Base-by-base conservation (phyloP, 2,329 filamentous ascomycete species). In the Phyllosticta citrichinensis region DNA sequence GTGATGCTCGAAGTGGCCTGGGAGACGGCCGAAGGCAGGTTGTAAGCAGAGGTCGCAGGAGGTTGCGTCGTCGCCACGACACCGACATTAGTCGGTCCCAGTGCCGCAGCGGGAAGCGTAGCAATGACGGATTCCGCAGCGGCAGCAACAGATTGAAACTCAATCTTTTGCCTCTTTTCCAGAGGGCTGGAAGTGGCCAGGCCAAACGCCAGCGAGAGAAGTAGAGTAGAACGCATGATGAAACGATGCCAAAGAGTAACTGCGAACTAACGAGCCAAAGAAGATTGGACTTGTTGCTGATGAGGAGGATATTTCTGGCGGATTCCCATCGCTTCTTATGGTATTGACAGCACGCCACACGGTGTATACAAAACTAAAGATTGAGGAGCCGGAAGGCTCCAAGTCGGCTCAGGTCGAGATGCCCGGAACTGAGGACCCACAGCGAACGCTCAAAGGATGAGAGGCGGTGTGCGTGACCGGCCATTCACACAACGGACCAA, bases 141-240 rank as follows among this genome's bases (percentile, higher is more conserved):
- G 8, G 24, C 53, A 19, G 58, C 35, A 24, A 60, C 52, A 12
- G 25, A n/a, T 12, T 53, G 24, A 14, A 60, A 60, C 25, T 47
- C 35, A 40, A 60, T 56, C 8, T 24, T 25, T 47, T 60, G 58
- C 19, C 53, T 51, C 58, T 60, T 60, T 12, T 56, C 20, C 14
- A 60, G 52, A 60, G 58, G 58, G 58, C 58, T 50, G 24, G 58
- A 53, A 19, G 58, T 35, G 14, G 27, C 58, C 9, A 60, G 53
- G 58, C 58, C 58, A 60, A 60, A 52, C 40, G 58, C 58, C 3
- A 60, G 24, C 11, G 58, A 54, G 17, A 60, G 53, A 19, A 60
- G n/a, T 8, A 24, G 25, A 24, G 53, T 30, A 14, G 58, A 40
- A 47, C 58, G 58, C 53, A 60, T 56, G 5, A 33, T 55, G 24